Evolutionary conservation across 352 stramenopile genomes (phyloP), one percentile per base, ranked within the genome.

Genomic region (Thalassiosira hispida): DNA sequence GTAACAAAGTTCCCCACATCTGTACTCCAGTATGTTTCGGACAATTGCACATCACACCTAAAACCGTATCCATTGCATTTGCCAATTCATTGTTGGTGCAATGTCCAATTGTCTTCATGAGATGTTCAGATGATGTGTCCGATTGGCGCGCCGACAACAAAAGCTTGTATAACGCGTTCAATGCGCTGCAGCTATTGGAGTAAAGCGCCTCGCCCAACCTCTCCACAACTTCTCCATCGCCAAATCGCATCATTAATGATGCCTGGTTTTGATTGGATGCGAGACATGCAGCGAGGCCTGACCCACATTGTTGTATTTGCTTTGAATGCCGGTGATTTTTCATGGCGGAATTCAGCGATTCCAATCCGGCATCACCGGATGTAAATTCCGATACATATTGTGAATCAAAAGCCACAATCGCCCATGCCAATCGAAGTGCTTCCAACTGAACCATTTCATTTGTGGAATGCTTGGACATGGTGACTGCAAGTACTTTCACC

Each of bases 371-470:
- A 38, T 22, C 31, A 66, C 44, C 14, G 4, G 57, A 66, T 52
- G 38, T 52, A 40, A 66, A 53, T 11, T 66, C 57, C n/a, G 57
- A 51, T 33, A 18, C 38, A 35, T 35, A 52, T 16, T 35, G 16
- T 46, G 33, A 27, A 22, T 22, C 22, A 4, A 53, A n/a, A 52
- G 57, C 31, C 20, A 66, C n/a, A 38, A 66, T 66, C 5, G 33
- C 3, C 57, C 57, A 66, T 29, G 53, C n/a, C 16, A 35, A 11
- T n/a, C 57, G 57, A n/a, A 66, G n/a, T 52, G 57, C 57, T 23
- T 22, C 57, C 14, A 66, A 38, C 44, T 66, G 57, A 51, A 66
- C 35, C 8, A 23, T 52, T 16, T 66, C 57, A 20, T 66, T 66
- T 33, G 4, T 18, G 20, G 33, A 52, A 35, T 66, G 57, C 14